A percentile compares a stretch with the other conserved stretches of the same genome.
Evolutionary conservation across 2,329 filamentous ascomycete genomes (phyloP).

Genomic region (Bimuria novae-zelandiae): DNA sequence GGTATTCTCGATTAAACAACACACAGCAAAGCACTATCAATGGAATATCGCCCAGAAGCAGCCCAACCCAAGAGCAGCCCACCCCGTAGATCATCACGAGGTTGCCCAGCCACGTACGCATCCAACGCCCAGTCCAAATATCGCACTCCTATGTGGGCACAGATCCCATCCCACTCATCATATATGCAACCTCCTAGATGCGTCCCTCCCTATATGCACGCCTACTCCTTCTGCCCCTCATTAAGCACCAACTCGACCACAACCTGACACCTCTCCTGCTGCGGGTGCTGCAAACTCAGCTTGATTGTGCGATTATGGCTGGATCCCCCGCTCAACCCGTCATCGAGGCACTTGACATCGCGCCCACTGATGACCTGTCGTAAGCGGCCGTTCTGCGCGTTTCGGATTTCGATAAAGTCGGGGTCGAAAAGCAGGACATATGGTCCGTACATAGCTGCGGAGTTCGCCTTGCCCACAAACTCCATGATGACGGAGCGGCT

Average conservation of each 20-base stretch:
- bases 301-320: conserved; percentile 75
- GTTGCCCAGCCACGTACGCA: conserved; percentile 9
- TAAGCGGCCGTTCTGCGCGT: conserved; percentile 91
- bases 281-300: conserved; percentile 92
- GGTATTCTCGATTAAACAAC: conserved; percentile 15
- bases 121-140: conserved; percentile 20
- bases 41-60: conserved; percentile 20
- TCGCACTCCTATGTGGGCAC: conserved; percentile 46
- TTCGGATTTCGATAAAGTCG: conserved; percentile 95
- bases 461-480: conserved; percentile 91
- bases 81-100: conserved; percentile 6
- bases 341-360: conserved; percentile 88
- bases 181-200: not conserved
- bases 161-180: conserved; percentile 41
- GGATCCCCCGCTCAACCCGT: conserved; percentile 52
- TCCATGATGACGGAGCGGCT: conserved; percentile 96
- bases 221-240: conserved; percentile 70
- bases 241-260: conserved; percentile 92
- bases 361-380: conserved; percentile 92
- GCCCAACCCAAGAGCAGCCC: not conserved
- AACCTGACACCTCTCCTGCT: conserved; percentile 80
- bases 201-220: not conserved
- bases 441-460: conserved; percentile 85
- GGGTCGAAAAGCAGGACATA: conserved; percentile 93
- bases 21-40: conserved; percentile 22